phyloP scores from a whole-genome alignment of 768 basidiomycete genomes.

The Kwoniella bestiolae region DNA sequence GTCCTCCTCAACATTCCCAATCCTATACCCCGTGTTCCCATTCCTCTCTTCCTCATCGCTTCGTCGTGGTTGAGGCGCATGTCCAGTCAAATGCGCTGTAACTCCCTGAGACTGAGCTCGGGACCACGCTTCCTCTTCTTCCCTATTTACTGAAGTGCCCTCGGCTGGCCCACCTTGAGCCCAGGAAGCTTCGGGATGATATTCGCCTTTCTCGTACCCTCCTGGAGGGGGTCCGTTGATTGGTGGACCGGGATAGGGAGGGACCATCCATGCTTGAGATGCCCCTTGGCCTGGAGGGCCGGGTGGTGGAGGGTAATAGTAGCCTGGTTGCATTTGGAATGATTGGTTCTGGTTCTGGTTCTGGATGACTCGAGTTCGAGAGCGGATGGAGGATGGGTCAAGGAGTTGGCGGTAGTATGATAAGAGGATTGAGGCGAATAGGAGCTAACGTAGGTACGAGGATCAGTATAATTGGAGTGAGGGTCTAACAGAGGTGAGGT shows the following conservation, averaged over 20 bases:
- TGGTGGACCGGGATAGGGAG: constrained; percentile 56
- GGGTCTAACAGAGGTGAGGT: constrained; percentile 34
- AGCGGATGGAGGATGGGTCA: constrained; percentile 65
- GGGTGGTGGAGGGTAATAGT: constrained; percentile 34
- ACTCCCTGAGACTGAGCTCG: constrained; percentile 39
- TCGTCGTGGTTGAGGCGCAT: constrained; percentile 18
- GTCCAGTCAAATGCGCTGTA: constrained; percentile 49
- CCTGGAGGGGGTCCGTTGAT: constrained; percentile 10
- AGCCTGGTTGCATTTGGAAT: constrained; percentile 34
- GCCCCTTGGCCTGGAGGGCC: neutral
- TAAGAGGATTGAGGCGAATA: constrained; percentile 72
- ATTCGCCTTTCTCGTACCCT: constrained; percentile 48
- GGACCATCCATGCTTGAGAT: constrained; percentile 50
- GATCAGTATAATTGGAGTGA: constrained; percentile 4
- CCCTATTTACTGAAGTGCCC: constrained; percentile 4
- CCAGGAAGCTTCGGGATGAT: constrained; percentile 49
- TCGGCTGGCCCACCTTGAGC: constrained; percentile 30
- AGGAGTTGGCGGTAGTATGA: constrained; percentile 75
- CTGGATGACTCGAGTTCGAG: constrained; percentile 17
- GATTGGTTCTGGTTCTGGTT: constrained; percentile 35
- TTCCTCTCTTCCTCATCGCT: constrained; percentile 14
- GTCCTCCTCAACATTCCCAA: constrained; percentile 53
- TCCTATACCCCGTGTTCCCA: constrained; percentile 38
- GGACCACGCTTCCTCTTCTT: constrained; percentile 40
- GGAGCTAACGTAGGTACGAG: constrained; percentile 32